A percentile compares a stretch with the other conserved stretches of the same genome.
phyloP scores from a whole-genome alignment of 2,329 filamentous ascomycete genomes.

The Cladobotryum protrusum region DNA sequence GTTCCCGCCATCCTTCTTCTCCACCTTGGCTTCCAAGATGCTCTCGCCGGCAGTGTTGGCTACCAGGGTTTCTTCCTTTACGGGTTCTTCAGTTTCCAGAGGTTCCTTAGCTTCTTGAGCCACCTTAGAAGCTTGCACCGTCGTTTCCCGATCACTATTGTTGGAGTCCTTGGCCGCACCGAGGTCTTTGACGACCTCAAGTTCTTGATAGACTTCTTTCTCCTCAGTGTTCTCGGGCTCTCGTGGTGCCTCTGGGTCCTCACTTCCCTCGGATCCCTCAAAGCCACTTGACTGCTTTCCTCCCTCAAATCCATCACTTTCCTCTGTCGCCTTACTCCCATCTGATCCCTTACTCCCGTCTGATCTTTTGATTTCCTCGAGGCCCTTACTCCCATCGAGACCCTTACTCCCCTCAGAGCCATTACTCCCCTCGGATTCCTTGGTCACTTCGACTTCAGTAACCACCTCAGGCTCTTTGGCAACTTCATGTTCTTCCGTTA shows the following conservation, averaged over 20 bases:
- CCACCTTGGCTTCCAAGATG: conserved; percentile 33
- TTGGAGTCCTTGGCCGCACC: neutral
- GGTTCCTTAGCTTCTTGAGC: conserved; percentile 3
- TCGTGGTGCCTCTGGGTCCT: neutral
- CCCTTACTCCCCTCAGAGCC: neutral
- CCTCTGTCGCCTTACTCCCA: neutral
- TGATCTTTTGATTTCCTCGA: neutral
- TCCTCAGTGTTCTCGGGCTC: neutral
- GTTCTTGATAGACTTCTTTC: conserved; percentile 4
- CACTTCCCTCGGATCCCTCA: neutral
- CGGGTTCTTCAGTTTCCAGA: conserved; percentile 2
- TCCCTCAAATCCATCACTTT: too few species aligned
- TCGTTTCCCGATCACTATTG: neutral
- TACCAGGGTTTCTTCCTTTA: conserved; percentile 29
- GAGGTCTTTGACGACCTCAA: neutral
- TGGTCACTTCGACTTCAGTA: neutral
- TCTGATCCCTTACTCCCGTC: neutral
- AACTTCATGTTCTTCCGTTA: neutral
- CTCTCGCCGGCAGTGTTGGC: conserved; percentile 39
- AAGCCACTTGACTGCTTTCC: too few species aligned
- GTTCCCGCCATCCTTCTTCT: conserved; percentile 27
- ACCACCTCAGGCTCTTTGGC: neutral
- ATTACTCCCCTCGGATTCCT: neutral
- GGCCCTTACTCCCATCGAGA: neutral
- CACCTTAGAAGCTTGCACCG: neutral